Evolutionary conservation across 495 filamentous ascomycete genomes (phyloP), one percentile per base, ranked within the genome.

Genomic region (Xylaria scruposa): DNA sequence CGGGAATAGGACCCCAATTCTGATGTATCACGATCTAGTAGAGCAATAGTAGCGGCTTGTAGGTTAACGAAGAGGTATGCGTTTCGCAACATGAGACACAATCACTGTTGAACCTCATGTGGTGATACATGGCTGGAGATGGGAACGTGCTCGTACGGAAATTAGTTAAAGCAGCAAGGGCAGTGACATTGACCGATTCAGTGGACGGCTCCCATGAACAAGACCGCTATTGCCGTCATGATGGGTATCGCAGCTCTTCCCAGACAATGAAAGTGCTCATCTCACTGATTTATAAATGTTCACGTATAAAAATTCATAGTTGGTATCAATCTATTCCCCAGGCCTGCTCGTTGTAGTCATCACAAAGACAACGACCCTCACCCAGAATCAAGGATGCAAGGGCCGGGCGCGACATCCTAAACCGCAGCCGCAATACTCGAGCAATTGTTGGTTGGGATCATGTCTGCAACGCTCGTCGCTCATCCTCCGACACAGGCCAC

Each of bases 401-500:
- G 13, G 40, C 38, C 13, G 4, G 31, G 19, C 31, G 53, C 9
- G 31, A 60, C n/a, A 58, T 19, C 24, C 33, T 36, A 36, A 13
- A 31, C 38, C 17, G 31, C 21, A 59, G 13, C 9, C 33, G 13
- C 24, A 46, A 24, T 40, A 58, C 53, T 31, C n/a, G 24, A 40
- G 21, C 24, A 58, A 60, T 29, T 59, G 29, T 60, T 65, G n/a
- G n/a, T n/a, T n/a, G n/a, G 44, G 60, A 61, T 47, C 63, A 36
- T 61, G 49, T 49, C 44, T 40, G 54, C 75, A 58, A 75, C 36
- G 80, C 75, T 49, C 54, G 73, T 75, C 84, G 80, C 75, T 49
- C 49, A 74, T 75, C 84, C 81, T 3, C 81, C 82, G 46, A 86
- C 76, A 69, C 85, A 87, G 29, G 88, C 91, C 53, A 92, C 78